Evolutionary conservation across 768 basidiomycete genomes (phyloP), one percentile per base, ranked within the genome.

Genomic region (Paxillus rubicundulus): DNA sequence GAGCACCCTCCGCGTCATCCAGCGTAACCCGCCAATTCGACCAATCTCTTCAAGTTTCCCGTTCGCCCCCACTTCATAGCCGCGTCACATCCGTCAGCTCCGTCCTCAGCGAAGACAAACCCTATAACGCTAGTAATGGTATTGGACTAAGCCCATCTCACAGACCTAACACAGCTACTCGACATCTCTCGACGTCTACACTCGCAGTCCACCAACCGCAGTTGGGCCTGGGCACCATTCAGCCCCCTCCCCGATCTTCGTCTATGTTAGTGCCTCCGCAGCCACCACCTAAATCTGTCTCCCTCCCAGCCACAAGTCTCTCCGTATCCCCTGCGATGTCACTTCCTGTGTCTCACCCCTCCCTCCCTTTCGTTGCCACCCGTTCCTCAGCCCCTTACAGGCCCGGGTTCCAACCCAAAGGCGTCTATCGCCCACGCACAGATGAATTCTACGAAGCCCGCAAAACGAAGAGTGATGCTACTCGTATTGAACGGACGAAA

Each of bases 391-490:
- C 86, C 1, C 88, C 86, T 2, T 98, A 98, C 66, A 84, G 87
- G 42, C 85, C 91, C 3, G 92, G 93, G 1, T 99, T 98, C 66
- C 96, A 99, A 66, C 96, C 96, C 5, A 87, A 80, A 61, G 95
- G 95, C 5, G 82, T 93, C 5, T 86, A 82, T 65, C 74, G 85
- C 12, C 84, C 79, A 5, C 81, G 87, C 34, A 97, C 94, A 7
- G 92, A 91, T 49, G 89, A 92, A 49, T 98, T 92, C 61, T 51
- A 51, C 4, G 77, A 78, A 4, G 57, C 75, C 10, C 74, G 77
- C 24, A 70, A 64, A 17, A 55, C 52, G 27, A 67, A 52, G 37
- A 70, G 74, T 10, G 77, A 78, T 44, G 70, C 69, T 13, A 79
- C 79, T 39, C 81, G 86, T 28, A 78, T 91, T 14, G 93, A 98